Conservation (phyloP, 78 protist species). For the slime mould (Dictyostelium discoideum) region DNA sequence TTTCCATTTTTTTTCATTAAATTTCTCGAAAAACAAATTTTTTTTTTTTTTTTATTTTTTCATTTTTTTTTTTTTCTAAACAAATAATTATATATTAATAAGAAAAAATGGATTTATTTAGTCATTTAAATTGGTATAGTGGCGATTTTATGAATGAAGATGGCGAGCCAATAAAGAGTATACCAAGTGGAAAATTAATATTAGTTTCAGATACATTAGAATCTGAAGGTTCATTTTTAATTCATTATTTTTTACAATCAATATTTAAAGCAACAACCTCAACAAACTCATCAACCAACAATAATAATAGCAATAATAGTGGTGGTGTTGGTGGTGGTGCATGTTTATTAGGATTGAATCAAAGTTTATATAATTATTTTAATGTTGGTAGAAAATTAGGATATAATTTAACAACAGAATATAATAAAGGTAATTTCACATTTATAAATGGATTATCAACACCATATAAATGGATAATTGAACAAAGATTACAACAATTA, state of each 20-base stretch:
- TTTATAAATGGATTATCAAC: constrained; percentile 42
- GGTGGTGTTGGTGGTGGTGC: not conserved
- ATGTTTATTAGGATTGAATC: constrained; percentile 55
- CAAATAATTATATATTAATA: not conserved
- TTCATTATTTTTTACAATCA: constrained; percentile 59
- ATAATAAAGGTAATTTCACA: constrained; percentile 18
- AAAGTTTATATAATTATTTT: constrained; percentile 33
- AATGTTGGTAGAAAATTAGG: constrained; percentile 65
- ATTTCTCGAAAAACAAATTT: too few species aligned
- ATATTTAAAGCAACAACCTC: not conserved
- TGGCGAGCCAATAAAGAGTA: constrained; percentile 11
- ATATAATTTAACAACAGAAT: constrained; percentile 33
- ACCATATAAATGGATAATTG: constrained; percentile 49
- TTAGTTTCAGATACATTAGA: constrained; percentile 36
- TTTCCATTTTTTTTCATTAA: too few species aligned
- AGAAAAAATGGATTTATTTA: constrained; percentile 39
- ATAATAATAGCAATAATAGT: not conserved
- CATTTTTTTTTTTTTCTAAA: too few species aligned
- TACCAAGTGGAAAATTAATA: constrained; percentile 50
- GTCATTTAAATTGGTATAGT: constrained; percentile 71
- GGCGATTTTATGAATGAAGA: constrained; percentile 12
- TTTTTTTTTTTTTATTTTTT: not conserved
- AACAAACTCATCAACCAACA: not conserved
- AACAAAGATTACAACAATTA: not conserved
- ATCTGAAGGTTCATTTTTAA: constrained; percentile 66